Evolutionary conservation across 1,139 yeast species (phyloP).

Genomic region (Meyerozyma sp.): DNA sequence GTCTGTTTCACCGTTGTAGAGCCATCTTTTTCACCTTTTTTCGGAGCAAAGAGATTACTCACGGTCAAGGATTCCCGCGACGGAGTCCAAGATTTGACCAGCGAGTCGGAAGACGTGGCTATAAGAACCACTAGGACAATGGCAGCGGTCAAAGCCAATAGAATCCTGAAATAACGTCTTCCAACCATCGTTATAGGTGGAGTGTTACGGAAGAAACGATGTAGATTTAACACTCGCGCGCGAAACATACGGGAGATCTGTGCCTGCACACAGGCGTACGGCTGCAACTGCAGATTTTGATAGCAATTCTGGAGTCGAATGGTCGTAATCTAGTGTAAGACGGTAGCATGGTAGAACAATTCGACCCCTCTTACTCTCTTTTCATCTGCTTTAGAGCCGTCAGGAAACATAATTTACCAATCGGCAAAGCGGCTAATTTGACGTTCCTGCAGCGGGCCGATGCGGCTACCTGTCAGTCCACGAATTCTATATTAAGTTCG

Average conservation of each 20-base stretch:
- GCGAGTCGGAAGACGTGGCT: background rate
- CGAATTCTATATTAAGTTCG: background rate
- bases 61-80: background rate
- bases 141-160: slow-evolving; percentile 6
- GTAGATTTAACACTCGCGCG: background rate
- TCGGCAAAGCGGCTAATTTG: too few species aligned
- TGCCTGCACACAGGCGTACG: too few species aligned
- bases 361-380: too few species aligned
- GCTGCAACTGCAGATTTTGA: too few species aligned
- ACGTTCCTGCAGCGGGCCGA: background rate
- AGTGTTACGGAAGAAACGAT: background rate
- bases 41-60: background rate
- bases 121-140: background rate
- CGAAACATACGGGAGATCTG: background rate
- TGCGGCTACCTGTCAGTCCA: background rate
- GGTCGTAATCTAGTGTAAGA: too few species aligned
- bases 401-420: too few species aligned
- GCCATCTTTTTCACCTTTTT: background rate
- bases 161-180: slow-evolving; percentile 7
- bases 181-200: slow-evolving; percentile 5
- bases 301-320: too few species aligned
- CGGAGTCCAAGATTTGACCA: background rate
- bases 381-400: too few species aligned
- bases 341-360: too few species aligned
- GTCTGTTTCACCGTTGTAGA: background rate